Conservation (phyloP, 2,329 filamentous ascomycete genomes). For the Sporothrix brasiliensis region DNA sequence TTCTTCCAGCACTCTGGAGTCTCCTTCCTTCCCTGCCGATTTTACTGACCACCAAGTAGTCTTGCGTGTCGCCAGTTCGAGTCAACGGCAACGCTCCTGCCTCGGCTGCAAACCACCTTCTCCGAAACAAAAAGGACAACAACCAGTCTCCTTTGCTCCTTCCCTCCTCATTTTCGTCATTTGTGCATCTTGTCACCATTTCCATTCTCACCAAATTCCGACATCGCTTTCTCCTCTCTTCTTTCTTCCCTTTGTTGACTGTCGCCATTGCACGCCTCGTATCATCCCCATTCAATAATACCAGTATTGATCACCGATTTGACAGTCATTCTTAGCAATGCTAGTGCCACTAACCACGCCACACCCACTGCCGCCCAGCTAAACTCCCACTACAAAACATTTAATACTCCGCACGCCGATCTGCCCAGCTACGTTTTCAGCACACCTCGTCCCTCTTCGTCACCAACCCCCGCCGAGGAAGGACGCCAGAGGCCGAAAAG, state of each 20-base stretch:
- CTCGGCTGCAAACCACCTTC: slow-evolving; percentile 24
- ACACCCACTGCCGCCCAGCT: not conserved
- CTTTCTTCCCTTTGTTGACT: not conserved
- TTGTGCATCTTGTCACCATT: slow-evolving; percentile 10
- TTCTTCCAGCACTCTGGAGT: not conserved
- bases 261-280: not conserved
- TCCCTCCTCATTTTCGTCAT: not conserved
- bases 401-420: slow-evolving; percentile 4
- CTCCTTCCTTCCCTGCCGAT: not conserved
- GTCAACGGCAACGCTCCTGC: slow-evolving; percentile 1
- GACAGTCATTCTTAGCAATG: slow-evolving; percentile 6
- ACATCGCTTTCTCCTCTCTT: not conserved
- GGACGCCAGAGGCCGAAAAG: slow-evolving; percentile 8
- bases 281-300: not conserved
- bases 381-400: not conserved
- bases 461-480: slow-evolving; percentile 13
- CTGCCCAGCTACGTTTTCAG: not conserved
- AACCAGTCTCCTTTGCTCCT: slow-evolving; percentile 6
- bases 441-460: not conserved
- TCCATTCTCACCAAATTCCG: not conserved
- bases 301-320: slow-evolving; percentile 20
- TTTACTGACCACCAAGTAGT: not conserved
- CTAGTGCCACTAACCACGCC: slow-evolving; percentile 24
- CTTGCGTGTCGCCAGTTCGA: slow-evolving; percentile 5
- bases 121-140: slow-evolving; percentile 17